Conservation (phyloP, 805 yeast genomes). For the Yueomyces sp. region DNA sequence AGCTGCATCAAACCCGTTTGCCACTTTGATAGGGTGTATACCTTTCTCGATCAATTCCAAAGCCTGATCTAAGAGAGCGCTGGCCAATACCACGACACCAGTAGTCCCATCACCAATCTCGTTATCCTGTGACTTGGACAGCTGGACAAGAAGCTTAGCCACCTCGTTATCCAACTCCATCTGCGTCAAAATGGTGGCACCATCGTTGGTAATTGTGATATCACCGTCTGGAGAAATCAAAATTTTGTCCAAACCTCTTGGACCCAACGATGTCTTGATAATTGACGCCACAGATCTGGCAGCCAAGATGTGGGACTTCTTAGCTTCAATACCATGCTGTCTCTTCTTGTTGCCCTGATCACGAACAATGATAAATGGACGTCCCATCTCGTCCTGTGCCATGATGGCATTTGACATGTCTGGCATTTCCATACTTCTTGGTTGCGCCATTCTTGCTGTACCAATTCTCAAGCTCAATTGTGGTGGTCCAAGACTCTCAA, state of each 20-base stretch:
- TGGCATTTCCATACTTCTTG: conserved; percentile 38
- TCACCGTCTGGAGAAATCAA: conserved; percentile 94
- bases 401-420: conserved; percentile 96
- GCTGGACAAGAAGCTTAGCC: conserved; percentile 87
- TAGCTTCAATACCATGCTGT: conserved; percentile 68
- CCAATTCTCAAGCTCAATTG: too few species aligned
- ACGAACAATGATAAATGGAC: conserved; percentile 94
- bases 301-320: conserved; percentile 78
- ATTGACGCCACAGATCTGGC: conserved; percentile 91
- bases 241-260: conserved; percentile 96
- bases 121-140: conserved; percentile 91
- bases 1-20: conserved; percentile 95
- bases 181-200: conserved; percentile 90
- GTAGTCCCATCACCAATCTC: conserved; percentile 99
- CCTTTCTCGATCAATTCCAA: conserved; percentile 90
- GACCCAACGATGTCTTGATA: conserved; percentile 87
- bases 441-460: conserved; percentile 1
- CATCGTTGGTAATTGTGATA: conserved; percentile 95
- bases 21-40: conserved; percentile 91
- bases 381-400: conserved; percentile 98
- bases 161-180: conserved; percentile 95
- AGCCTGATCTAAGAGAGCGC: conserved; percentile 90
- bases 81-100: conserved; percentile 93
- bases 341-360: conserved; percentile 59
- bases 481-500: too few species aligned